These are phyloP conservation scores for Papiliotrema laurentii DNA, from an alignment of 1,284 basidiomycete genomes.

Conservation along the genomic window DNA sequence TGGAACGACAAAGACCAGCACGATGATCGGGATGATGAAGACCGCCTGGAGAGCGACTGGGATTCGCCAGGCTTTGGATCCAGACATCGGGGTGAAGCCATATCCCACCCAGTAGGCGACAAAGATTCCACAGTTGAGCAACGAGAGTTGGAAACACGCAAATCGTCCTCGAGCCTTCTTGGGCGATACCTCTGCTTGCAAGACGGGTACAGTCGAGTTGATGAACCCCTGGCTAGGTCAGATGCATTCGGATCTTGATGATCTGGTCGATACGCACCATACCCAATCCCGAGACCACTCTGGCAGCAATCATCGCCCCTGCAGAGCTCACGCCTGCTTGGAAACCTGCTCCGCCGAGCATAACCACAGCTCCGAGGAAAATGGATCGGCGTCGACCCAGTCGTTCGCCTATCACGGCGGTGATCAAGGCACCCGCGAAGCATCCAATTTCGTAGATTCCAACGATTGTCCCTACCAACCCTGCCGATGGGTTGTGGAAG, in stretches of 20 bases:
- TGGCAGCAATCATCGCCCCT: constrained; percentile 30
- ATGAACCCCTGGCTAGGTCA: constrained; percentile 36
- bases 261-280: constrained; percentile 17
- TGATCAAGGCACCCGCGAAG: constrained; percentile 29
- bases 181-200: constrained; percentile 37
- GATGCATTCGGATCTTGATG: too few relatives aligned
- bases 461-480: constrained; percentile 32
- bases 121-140: constrained; percentile 40
- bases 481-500: constrained; percentile 19
- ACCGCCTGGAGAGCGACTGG: constrained; percentile 26
- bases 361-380: constrained; percentile 30
- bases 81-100: constrained; percentile 24
- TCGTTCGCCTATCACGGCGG: constrained; percentile 32
- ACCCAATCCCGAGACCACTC: constrained; percentile 22
- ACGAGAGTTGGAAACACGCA: constrained; percentile 35
- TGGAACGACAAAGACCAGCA: constrained; percentile 24
- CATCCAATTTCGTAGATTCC: constrained; percentile 42
- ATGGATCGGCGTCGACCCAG: constrained; percentile 32
- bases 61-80: constrained; percentile 20
- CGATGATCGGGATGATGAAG: constrained; percentile 25
- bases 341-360: constrained; percentile 33
- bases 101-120: constrained; percentile 36
- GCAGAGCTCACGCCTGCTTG: constrained; percentile 28
- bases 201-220: constrained; percentile 39
- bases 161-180: constrained; percentile 35